Evolutionary conservation across 2,329 filamentous ascomycete species (phyloP), one percentile per base, ranked within the genome.

Genomic region (Aspergillus fumigatiaffinis): DNA sequence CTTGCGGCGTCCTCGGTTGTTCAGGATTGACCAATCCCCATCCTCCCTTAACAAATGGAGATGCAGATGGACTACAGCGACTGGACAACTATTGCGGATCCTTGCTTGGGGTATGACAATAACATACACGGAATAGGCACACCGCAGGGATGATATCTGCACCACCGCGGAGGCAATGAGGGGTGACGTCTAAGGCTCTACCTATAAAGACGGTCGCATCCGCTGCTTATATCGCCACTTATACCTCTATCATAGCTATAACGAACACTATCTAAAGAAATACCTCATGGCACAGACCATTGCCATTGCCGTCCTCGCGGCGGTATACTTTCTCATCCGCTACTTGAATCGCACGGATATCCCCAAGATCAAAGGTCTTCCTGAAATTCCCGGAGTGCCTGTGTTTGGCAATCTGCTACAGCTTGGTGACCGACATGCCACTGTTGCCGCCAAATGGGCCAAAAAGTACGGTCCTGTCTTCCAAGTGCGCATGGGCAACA

Each of bases 401-500:
- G 65, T 88, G 8, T 85, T 89, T 62, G 86, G 86, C 4, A 88
- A 85, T 59, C 74, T 88, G 3, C 66, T 87, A 1, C 82, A 87
- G 63, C 76, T 88, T 6, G 84, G 85, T 2, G 77, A 79, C 2
- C 75, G 82, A 53, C 82, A 87, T 75, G 80, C 85, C 7, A 77
- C 79, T 29, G 76, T 80, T 26, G 77, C 84, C 1, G 79, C 77
- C 17, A 76, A 78, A 68, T 85, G 85, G 82, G 84, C 81, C 2
- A 80, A 82, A 61, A 80, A 83, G 59, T 87, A 84, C 53, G 85
- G 85, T 0, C 82, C 83, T 1, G 86, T 88, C 12, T 88, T 87
- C 62, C 86, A 89, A 51, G 83, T 86, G 2, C 80, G 84, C 51
- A 76, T 92, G 65, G 89, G 89, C 1, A 91, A 89, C 60, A 84